These are phyloP conservation scores for Picochlorum sp. DNA, from an alignment of 139 green algal genomes.

Conservation along the genomic window DNA sequence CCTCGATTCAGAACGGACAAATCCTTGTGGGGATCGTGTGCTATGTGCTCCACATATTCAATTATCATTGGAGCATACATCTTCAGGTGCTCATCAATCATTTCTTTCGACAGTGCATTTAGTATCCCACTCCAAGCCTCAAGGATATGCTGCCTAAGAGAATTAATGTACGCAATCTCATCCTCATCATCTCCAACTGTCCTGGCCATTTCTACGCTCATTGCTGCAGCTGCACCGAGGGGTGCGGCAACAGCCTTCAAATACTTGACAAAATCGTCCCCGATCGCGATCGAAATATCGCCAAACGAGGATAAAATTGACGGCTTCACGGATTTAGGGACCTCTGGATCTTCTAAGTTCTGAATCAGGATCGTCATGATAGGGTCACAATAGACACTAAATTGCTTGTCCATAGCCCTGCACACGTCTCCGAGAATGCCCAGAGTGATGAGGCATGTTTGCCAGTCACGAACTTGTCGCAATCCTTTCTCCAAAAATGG, in stretches of 20 bases:
- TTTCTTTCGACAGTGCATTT: constrained; percentile 38
- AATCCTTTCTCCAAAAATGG: constrained; percentile 77
- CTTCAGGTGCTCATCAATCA: constrained; percentile 25
- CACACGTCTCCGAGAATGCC: constrained; percentile 86
- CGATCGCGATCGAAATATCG: constrained; percentile 87
- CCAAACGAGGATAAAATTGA: constrained; percentile 87
- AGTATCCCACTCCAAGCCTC: constrained; percentile 89
- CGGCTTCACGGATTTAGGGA: constrained; percentile 92
- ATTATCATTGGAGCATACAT: constrained; percentile 28
- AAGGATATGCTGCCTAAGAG: constrained; percentile 79
- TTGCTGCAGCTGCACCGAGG: constrained; percentile 61
- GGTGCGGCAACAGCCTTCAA: constrained; percentile 71
- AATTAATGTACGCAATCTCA: constrained; percentile 85
- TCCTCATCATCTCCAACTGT: constrained; percentile 57
- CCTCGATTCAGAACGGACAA: constrained; percentile 43
- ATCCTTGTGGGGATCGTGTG: constrained; percentile 46
- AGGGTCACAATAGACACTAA: constrained; percentile 76
- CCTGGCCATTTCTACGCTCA: constrained; percentile 40
- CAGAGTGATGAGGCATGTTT: constrained; percentile 76
- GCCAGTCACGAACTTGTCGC: constrained; percentile 69
- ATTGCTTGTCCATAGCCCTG: constrained; percentile 64
- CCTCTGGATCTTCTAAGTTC: constrained; percentile 35
- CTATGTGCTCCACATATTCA: constrained; percentile 56
- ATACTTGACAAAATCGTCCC: constrained; percentile 64
- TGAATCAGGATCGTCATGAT: constrained; percentile 63